These are phyloP conservation scores for Pelargonium nanum DNA, from an alignment of 345 rosid species.

Conservation along the genomic window DNA sequence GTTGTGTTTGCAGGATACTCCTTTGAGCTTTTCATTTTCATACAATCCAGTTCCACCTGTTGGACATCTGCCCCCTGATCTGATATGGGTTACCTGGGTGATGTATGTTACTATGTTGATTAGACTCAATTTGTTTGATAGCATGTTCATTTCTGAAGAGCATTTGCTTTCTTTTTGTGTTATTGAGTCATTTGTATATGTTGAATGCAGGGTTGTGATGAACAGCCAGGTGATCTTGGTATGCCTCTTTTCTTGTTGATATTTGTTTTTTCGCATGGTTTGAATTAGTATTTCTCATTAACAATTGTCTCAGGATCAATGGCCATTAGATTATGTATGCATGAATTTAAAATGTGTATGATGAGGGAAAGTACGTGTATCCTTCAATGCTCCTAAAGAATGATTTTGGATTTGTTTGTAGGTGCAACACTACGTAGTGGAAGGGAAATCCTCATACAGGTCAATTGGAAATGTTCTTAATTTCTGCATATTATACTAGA, in stretches of 20 bases:
- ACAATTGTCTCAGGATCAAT: too few species aligned
- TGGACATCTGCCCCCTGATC: neutral
- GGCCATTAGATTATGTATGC: too few species aligned
- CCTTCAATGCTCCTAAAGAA: neutral
- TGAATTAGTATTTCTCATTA: neutral
- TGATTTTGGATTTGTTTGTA: constrained; percentile 12
- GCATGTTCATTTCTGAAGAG: too few species aligned
- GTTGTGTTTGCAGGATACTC: neutral
- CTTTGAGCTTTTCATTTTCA: neutral
- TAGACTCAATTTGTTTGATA: neutral
- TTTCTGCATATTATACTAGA: neutral
- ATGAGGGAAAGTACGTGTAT: neutral
- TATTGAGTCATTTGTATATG: neutral
- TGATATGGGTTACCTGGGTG: neutral
- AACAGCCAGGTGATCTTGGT: neutral
- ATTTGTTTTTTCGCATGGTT: neutral
- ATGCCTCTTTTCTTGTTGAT: neutral
- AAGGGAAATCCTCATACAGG: constrained; percentile 79
- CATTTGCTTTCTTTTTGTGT: neutral
- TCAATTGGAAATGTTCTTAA: constrained; percentile 11
- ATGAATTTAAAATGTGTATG: too few species aligned
- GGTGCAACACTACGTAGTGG: constrained; percentile 52
- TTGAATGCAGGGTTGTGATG: neutral
- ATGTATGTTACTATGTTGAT: neutral
- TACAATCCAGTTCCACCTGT: neutral